A percentile compares a stretch with the other conserved stretches of the same genome.
These are phyloP conservation scores for Parafenestella ontariensis DNA, from an alignment of 2,329 filamentous ascomycete genomes.

Conservation along the genomic window DNA sequence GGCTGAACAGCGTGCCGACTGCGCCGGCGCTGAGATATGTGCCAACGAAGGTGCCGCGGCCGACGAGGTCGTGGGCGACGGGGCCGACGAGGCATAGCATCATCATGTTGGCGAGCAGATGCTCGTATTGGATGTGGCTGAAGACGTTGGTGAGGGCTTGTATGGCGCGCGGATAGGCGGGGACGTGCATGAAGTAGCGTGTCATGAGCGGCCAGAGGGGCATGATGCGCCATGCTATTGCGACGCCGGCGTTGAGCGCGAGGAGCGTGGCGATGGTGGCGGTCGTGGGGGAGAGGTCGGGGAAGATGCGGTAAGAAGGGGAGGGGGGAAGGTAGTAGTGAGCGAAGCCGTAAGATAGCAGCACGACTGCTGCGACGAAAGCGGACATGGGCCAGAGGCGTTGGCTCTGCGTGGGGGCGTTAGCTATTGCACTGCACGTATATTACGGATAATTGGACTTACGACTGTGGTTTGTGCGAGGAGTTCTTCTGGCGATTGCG, in stretches of 20 bases:
- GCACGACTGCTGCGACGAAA: slow-evolving; percentile 37
- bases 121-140: slow-evolving; percentile 69
- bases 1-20: slow-evolving; percentile 34
- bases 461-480: slow-evolving; percentile 43
- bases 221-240: slow-evolving; percentile 67
- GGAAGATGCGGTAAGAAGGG: slow-evolving; percentile 40
- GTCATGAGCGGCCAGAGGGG: slow-evolving; percentile 72
- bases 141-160: slow-evolving; percentile 71
- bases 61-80: slow-evolving; percentile 44
- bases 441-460: slow-evolving; percentile 7
- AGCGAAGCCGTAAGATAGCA: slow-evolving; percentile 36
- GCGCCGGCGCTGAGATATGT: slow-evolving; percentile 46
- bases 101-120: slow-evolving; percentile 68
- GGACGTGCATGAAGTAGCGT: slow-evolving; percentile 59
- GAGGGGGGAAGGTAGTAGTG: slow-evolving; percentile 44
- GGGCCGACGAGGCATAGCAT: slow-evolving; percentile 71
- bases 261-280: slow-evolving; percentile 67
- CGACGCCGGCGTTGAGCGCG: slow-evolving; percentile 64
- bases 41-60: slow-evolving; percentile 43
- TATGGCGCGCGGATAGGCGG: slow-evolving; percentile 66
- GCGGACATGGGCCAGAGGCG: slow-evolving; percentile 47
- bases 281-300: slow-evolving; percentile 41
- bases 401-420: slow-evolving; percentile 27
- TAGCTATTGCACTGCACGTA: neutral
- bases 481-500: slow-evolving; percentile 36